Evolutionary conservation across 441 rosid species (phyloP).

Genomic region (Pelargonium myrrhifolium): DNA sequence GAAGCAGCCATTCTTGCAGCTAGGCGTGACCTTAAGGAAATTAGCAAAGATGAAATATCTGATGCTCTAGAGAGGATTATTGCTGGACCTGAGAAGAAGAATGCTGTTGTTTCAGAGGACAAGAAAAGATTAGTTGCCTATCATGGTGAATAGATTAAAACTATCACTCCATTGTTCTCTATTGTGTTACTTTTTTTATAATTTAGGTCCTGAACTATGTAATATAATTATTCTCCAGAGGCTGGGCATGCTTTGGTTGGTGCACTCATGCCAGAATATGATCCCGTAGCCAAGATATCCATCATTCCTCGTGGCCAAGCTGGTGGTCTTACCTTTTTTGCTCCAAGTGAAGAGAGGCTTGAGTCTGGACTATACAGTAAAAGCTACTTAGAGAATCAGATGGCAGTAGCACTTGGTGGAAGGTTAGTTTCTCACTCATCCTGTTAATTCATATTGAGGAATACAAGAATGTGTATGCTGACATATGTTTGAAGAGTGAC

Average conservation of each 20-base stretch:
- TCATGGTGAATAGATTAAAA: conserved; percentile 42
- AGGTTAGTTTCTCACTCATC: conserved; percentile 39
- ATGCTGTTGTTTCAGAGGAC: conserved; percentile 84
- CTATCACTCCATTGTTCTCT: background rate
- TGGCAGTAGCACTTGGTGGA: conserved; percentile 96
- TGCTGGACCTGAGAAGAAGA: conserved; percentile 96
- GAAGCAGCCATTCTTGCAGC: conserved; percentile 96
- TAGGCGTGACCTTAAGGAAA: conserved; percentile 87
- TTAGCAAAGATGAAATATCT: conserved; percentile 88
- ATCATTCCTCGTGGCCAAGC: conserved; percentile 97
- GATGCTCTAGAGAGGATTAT: conserved; percentile 95
- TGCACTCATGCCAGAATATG: conserved; percentile 90
- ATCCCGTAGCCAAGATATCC: conserved; percentile 90
- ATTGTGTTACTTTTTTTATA: background rate
- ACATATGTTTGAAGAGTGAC: too few species aligned
- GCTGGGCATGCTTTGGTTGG: conserved; percentile 96
- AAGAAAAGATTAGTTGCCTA: conserved; percentile 86
- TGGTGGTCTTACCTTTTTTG: conserved; percentile 87
- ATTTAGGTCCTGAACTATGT: conserved; percentile 12
- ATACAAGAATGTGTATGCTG: background rate
- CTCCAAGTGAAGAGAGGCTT: conserved; percentile 91
- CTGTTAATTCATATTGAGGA: background rate
- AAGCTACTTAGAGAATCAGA: conserved; percentile 91
- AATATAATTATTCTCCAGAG: conserved; percentile 40
- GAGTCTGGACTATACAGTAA: conserved; percentile 92